Base-by-base conservation (phyloP, 495 filamentous ascomycete species). In the Penicillium simplicissimum region DNA sequence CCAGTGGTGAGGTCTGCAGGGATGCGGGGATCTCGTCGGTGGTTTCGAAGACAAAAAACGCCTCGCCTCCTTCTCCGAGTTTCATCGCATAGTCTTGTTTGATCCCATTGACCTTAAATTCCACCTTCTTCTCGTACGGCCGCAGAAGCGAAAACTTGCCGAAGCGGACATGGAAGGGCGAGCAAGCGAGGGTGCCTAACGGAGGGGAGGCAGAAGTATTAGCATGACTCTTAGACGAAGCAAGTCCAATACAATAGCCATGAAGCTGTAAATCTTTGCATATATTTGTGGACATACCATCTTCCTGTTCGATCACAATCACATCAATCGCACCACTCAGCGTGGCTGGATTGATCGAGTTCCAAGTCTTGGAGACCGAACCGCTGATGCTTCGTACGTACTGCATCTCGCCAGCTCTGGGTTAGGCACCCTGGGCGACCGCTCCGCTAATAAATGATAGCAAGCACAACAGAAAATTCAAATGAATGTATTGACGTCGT, bases 31-130 rank as follows among this genome's bases (percentile, higher is more conserved):
- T 93, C 57, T 85, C 87, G 64, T 92, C 90, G 19, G 85, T 89
- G 5, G 95, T 98, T 76, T 97, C 93, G 70, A 99, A 98, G 38
- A 99, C 90, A 71, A 99, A 99, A 73, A 99, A 98, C 6, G 95
- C 95, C 76, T 99, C 96, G 36, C 95, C 95, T 8, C 90, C 96
- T 72, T 99, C 95, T 23, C 95, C 95, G 14, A 99, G 83, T 75
- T 99, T 99, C 95, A 99, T 98, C 17, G 95, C 84, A 82, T 96
- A 96, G 59, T 95, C 82, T 71, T 96, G 92, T 77, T 93, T 95
- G 54, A 83, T 76, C 64, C 89, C 88, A 82, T 99, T 98, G 82
- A 99, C 95, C 67, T 82, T 85, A 76, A 99, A 99, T 76, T 97
- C 94, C 67, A 98, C 87, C 86, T 99, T 99, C 83, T 98, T 98